A percentile compares a stretch with the other conserved stretches of the same genome.
These are phyloP conservation scores for Cordyceps cicadae DNA, from an alignment of 2,329 filamentous ascomycete genomes.

Conservation along the genomic window DNA sequence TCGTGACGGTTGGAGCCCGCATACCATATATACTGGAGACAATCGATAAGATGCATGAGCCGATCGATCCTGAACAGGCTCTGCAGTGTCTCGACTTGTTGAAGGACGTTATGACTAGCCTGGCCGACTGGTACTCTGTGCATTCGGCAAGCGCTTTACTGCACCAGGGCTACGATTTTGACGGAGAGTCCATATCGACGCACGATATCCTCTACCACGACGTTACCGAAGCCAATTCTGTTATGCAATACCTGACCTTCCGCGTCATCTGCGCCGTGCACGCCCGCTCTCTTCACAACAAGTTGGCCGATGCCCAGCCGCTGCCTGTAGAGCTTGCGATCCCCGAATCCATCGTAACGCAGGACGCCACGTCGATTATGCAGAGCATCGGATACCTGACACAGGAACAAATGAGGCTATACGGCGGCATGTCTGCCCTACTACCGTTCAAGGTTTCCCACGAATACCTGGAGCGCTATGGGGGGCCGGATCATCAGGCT, in stretches of 20 bases:
- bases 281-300: constrained; percentile 17
- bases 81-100: neutral
- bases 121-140: neutral
- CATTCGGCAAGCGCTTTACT: neutral
- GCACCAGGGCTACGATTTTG: neutral
- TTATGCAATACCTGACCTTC: constrained; percentile 31
- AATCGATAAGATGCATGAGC: constrained; percentile 11
- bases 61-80: neutral
- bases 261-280: constrained; percentile 25
- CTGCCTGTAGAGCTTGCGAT: neutral
- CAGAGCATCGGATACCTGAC: constrained; percentile 29
- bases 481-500: no score
- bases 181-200: neutral
- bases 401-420: constrained; percentile 31
- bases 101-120: neutral
- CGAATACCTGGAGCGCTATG: neutral
- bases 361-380: constrained; percentile 20
- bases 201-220: constrained; percentile 23
- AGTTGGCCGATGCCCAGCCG: constrained; percentile 11
- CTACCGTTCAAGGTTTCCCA: constrained; percentile 22
- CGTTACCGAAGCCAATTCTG: constrained; percentile 28
- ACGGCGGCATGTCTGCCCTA: constrained; percentile 27
- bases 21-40: constrained; percentile 23
- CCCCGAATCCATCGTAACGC: neutral
- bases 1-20: constrained; percentile 22